Conservation (phyloP, 371 early-diverging fungal genomes). For the Syncephalis fuscata region DNA sequence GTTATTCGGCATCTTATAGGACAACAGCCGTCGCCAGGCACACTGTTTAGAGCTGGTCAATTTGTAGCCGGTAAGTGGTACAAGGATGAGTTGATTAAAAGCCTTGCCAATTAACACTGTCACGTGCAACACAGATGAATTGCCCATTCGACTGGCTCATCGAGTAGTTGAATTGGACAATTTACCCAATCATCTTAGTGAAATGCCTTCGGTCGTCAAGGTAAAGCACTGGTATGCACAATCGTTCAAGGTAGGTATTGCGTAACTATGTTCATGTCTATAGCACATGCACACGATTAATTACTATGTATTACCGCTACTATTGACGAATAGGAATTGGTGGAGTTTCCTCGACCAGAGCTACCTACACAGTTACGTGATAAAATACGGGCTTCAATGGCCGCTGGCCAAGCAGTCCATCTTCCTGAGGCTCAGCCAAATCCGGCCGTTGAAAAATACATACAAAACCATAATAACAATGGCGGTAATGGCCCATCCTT, state of each 20-base stretch:
- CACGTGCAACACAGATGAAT: slow-evolving; percentile 42
- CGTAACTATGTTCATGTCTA: not conserved
- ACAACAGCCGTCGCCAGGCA: slow-evolving; percentile 61
- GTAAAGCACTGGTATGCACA: slow-evolving; percentile 94
- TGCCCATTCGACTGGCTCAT: slow-evolving; percentile 91
- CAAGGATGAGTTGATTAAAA: not conserved
- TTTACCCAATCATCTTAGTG: slow-evolving; percentile 66
- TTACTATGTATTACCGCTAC: not conserved
- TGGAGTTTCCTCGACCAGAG: slow-evolving; percentile 48
- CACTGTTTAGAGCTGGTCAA: slow-evolving; percentile 76
- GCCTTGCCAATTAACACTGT: not conserved
- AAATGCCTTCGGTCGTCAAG: slow-evolving; percentile 77
- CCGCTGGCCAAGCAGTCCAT: slow-evolving; percentile 1
- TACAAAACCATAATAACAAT: too few relatives aligned
- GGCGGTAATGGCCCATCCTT: not conserved
- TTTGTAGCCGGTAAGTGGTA: slow-evolving; percentile 54
- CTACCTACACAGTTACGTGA: slow-evolving; percentile 10
- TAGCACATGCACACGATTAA: too few relatives aligned
- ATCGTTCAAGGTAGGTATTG: slow-evolving; percentile 54
- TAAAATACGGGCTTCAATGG: slow-evolving; percentile 7
- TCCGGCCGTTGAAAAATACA: too few relatives aligned
- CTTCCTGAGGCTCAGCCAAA: slow-evolving; percentile 2
- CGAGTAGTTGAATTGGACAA: slow-evolving; percentile 90
- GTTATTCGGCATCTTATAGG: slow-evolving; percentile 25
- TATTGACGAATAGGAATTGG: slow-evolving; percentile 41